phyloP scores from a whole-genome alignment of 2,329 filamentous ascomycete genomes.

The Fusarium sp. region DNA sequence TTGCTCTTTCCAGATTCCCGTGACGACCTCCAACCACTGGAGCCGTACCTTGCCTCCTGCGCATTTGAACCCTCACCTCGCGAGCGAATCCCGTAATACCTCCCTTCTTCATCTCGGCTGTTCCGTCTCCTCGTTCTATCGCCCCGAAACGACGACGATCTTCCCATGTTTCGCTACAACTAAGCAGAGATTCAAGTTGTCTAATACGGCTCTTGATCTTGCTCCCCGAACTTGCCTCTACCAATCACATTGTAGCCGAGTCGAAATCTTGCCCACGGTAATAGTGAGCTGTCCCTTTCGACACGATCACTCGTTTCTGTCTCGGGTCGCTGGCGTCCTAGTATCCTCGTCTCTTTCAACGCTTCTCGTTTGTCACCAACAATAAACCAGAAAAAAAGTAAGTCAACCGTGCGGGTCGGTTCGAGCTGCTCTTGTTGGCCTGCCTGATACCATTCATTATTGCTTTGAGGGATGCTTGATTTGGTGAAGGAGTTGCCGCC shows the following conservation, averaged over 20 bases:
- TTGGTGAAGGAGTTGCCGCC: neutral
- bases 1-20: conserved; percentile 40
- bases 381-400: conserved; percentile 39
- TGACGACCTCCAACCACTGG: conserved; percentile 40
- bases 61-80: conserved; percentile 28
- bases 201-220: conserved; percentile 46
- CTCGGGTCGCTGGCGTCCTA: conserved; percentile 69
- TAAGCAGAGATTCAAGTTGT: conserved; percentile 47
- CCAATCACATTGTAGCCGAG: conserved; percentile 37
- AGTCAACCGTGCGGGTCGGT: conserved; percentile 21
- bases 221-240: conserved; percentile 30
- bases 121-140: conserved; percentile 31
- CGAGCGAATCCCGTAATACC: conserved; percentile 44
- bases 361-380: conserved; percentile 44
- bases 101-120: conserved; percentile 25
- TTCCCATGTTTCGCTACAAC: conserved; percentile 48
- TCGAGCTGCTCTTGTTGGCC: neutral
- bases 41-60: conserved; percentile 36
- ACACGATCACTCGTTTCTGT: conserved; percentile 54
- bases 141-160: conserved; percentile 32
- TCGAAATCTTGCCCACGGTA: conserved; percentile 54
- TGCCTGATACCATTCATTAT: neutral
- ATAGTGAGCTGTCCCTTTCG: conserved; percentile 56
- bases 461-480: neutral
- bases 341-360: conserved; percentile 50